These are phyloP conservation scores for Podospora tetraspora DNA, from an alignment of 495 filamentous ascomycete species.

Conservation along the genomic window DNA sequence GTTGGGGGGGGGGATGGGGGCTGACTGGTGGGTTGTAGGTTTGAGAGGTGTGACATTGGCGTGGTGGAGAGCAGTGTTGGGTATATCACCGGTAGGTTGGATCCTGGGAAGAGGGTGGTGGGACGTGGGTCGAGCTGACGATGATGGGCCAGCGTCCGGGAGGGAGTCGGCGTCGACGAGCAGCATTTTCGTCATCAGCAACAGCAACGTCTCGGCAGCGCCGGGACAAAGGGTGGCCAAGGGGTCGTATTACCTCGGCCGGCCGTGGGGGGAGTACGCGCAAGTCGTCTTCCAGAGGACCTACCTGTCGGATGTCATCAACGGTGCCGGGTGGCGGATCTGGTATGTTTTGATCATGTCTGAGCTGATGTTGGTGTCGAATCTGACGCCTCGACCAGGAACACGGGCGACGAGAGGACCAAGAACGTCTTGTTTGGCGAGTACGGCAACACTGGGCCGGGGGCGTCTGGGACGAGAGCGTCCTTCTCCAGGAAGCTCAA, in stretches of 20 bases:
- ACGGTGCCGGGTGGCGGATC: constrained; percentile 54
- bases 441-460: constrained; percentile 55
- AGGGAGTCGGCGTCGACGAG: constrained; percentile 44
- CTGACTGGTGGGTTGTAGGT: constrained; percentile 54
- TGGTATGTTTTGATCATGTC: constrained; percentile 31
- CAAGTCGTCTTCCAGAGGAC: constrained; percentile 59
- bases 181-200: constrained; percentile 61
- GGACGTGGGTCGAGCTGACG: neutral
- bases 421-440: constrained; percentile 53
- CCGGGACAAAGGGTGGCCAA: constrained; percentile 41
- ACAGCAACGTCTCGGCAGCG: constrained; percentile 44
- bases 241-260: constrained; percentile 57
- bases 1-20: constrained; percentile 60
- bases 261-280: constrained; percentile 60
- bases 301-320: constrained; percentile 51
- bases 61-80: constrained; percentile 44
- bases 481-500: constrained; percentile 47
- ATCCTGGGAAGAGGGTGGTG: neutral
- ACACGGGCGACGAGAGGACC: constrained; percentile 41
- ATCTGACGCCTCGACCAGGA: constrained; percentile 24
- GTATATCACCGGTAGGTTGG: constrained; percentile 46
- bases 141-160: constrained; percentile 46
- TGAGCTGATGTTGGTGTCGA: neutral
- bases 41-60: constrained; percentile 52
- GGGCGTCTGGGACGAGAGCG: constrained; percentile 54